Evolutionary conservation across 129 eudicot genomes (phyloP), one percentile per base, ranked within the genome.

Genomic region (Lactuca sativa): DNA sequence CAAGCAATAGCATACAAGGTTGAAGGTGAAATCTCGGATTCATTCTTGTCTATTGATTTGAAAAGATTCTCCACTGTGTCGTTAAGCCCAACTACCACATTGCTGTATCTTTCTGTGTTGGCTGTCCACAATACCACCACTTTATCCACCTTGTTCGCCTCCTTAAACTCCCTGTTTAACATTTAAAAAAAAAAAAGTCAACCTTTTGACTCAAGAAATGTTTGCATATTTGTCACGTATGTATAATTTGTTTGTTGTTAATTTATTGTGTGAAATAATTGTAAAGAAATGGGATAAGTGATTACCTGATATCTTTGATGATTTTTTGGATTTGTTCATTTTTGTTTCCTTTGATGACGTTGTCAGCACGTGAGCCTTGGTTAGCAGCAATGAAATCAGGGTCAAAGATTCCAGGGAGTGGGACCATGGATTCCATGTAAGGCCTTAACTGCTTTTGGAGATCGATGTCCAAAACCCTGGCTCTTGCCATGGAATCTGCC

Each of bases 361-460:
- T 83, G 80, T 95, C 90, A 8, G 99, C 99, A 64, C 99, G 97
- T 12, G 90, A 62, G 7, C 86, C 95, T 73, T 95, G 99, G 67
- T 95, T 95, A 7, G 99, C 99, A 64, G 99, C 99, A 52, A 95
- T 90, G 90, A 95, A 90, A 76, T 95, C 99, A 64, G 97, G 90
- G 80, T 95, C 87, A 62, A 81, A 95, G 75, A 95, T 87, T 49
- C 99, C 99, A 64, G 99, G 97, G 11, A 95, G 95, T 40, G 99
- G 99, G 81, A 87, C 90, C 99, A 95, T 87, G 81, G 92, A 84
- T 70, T 95, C 99, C 99, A 95, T 95, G 89, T 95, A 95, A 67
- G 99, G 99, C 84, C 95, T 85, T 10, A 95, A 80, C 79, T 95
- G 99, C 77, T 95, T 95, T 55, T 95, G 99, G 12, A 95, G 87